Evolutionary conservation across 305 asterid genomes (phyloP).

Genomic region (Fraxinus ornus): DNA sequence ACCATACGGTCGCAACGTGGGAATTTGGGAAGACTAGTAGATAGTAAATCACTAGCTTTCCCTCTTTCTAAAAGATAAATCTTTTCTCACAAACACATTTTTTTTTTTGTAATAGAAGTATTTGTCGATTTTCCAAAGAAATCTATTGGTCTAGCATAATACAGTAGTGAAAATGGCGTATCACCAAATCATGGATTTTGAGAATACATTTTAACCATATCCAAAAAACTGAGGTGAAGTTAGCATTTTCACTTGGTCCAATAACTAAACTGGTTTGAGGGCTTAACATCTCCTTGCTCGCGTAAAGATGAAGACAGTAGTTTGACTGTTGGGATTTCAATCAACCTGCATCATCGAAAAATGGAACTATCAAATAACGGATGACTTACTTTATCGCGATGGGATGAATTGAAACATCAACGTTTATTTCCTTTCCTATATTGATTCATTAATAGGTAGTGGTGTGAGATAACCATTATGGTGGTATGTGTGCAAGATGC

Average conservation of each 20-base stretch:
- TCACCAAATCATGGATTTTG: too few species aligned
- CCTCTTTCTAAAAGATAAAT: neutral
- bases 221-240: too few species aligned
- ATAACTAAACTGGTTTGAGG: neutral
- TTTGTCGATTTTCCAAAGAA: too few species aligned
- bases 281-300: neutral
- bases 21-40: neutral
- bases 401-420: neutral
- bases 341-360: neutral
- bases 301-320: neutral
- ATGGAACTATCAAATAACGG: neutral
- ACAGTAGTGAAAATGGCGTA: too few species aligned
- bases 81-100: too few species aligned
- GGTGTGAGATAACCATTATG: neutral
- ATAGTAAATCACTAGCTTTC: too few species aligned
- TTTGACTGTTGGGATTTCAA: neutral
- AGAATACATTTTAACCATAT: too few species aligned
- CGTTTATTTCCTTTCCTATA: neutral
- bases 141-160: too few species aligned
- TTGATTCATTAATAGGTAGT: neutral
- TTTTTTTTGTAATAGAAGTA: too few species aligned
- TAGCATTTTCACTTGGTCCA: neutral
- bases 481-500: neutral
- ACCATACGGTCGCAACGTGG: neutral
- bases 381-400: neutral